These are phyloP conservation scores for Stevia rebaudiana DNA, from an alignment of 140 eudicot species.

Conservation along the genomic window DNA sequence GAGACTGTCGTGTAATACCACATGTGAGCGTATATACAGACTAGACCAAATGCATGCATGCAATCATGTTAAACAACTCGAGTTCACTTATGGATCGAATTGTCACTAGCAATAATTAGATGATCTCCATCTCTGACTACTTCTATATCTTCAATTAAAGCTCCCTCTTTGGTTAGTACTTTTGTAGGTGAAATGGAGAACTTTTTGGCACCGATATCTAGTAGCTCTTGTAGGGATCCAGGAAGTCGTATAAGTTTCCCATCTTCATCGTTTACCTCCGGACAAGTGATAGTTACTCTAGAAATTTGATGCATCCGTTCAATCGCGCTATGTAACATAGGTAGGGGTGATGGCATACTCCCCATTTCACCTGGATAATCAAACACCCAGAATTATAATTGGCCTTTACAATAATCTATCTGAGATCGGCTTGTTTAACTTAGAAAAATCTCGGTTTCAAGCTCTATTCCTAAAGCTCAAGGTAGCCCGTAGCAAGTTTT, in stretches of 20 bases:
- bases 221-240: constrained; percentile 45
- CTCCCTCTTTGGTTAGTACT: constrained; percentile 50
- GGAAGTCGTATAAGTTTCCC: constrained; percentile 58
- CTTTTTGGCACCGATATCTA: constrained; percentile 41
- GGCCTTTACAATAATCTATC: too few relatives aligned
- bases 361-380: constrained; percentile 27
- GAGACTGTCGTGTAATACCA: neutral
- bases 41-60: neutral
- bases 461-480: too few relatives aligned
- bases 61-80: too few relatives aligned
- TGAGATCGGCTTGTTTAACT: too few relatives aligned
- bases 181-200: constrained; percentile 45
- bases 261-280: constrained; percentile 32
- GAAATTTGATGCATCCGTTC: constrained; percentile 23
- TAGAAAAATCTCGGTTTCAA: too few relatives aligned
- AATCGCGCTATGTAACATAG: neutral
- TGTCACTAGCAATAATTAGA: constrained; percentile 42
- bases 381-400: neutral
- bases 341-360: constrained; percentile 28
- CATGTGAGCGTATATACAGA: neutral
- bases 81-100: constrained; percentile 14
- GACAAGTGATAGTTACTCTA: constrained; percentile 55
- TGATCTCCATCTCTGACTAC: constrained; percentile 79
- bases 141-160: constrained; percentile 51
- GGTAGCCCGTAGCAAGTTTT: too few relatives aligned